A percentile compares a stretch with the other conserved stretches of the same genome.
Conservation (phyloP, 768 basidiomycete genomes). For the Kwoniella dejecticola region DNA sequence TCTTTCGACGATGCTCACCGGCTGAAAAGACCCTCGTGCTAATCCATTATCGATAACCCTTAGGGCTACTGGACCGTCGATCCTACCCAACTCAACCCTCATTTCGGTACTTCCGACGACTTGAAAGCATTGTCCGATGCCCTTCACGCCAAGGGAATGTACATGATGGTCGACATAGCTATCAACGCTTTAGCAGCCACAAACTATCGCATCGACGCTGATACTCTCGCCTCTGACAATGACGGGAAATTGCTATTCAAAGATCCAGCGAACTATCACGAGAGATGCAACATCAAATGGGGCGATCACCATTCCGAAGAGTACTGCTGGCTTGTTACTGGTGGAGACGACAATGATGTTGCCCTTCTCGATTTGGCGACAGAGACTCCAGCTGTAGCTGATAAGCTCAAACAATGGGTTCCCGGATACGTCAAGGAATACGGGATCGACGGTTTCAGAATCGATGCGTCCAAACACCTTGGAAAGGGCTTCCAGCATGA, state of each 20-base stretch:
- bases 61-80: conserved; percentile 52
- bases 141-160: conserved; percentile 52
- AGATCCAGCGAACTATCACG: conserved; percentile 35
- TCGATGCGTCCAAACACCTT: conserved; percentile 48
- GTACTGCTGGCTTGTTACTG: conserved; percentile 38
- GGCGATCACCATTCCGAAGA: conserved; percentile 34
- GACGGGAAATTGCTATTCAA: conserved; percentile 41
- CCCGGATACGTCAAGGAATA: conserved; percentile 35
- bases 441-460: conserved; percentile 41
- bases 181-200: conserved; percentile 35
- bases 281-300: conserved; percentile 35
- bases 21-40: too few species aligned
- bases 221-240: conserved; percentile 23
- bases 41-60: too few species aligned
- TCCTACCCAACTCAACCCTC: conserved; percentile 47
- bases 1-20: too few species aligned
- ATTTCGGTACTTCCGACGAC: conserved; percentile 51
- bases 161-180: conserved; percentile 55
- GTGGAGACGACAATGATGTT: conserved; percentile 22
- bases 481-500: conserved; percentile 33
- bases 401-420: conserved; percentile 33
- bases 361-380: conserved; percentile 40
- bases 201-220: conserved; percentile 23
- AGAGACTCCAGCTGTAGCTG: conserved; percentile 30
- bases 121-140: conserved; percentile 51